Base-by-base conservation (phyloP, 352 stramenopile genomes). In the Plasmopara muralis region DNA sequence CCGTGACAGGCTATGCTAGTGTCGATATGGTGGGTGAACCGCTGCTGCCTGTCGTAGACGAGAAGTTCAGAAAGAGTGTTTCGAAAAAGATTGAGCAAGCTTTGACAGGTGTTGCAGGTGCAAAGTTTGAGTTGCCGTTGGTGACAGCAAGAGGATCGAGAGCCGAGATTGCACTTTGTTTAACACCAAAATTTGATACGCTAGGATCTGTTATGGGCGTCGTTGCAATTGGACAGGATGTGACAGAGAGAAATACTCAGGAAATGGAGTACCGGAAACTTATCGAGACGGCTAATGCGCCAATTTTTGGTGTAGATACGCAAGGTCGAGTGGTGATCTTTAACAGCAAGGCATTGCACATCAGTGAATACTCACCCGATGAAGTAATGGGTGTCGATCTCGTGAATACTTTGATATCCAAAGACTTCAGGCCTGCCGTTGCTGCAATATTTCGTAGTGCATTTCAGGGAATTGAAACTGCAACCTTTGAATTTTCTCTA, bases 261-360 rank as follows among this genome's bases (percentile, higher is more conserved):
- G 75, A 87, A 53, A 77, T 78, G 64, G 77, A 85, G 63, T 85
- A 85, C 60, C 60, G 58, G 4, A 81, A 83, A 25, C 63, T 96
- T 10, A 93, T 96, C 43, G 87, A 96, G 40, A 95, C 75, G 14
- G 85, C 87, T 0, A 95, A 96, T 56, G 79, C 83, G 16, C 83
- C 86, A 7, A 95, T 95, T 48, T 94, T 96, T 47, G 87, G 85
- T 9, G 64, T 85, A 0, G 74, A 85, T 47, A 74, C 63, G 0
- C 35, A 77, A 40, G 70, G 72, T 4, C 48, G 62, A 9, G 57
- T 83, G 8, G 72, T 82, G 30, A 84, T 84, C 48, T 97, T 88
- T 62, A 97, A 97, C 53, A 59, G 87, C 18, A 92, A 89, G 44
- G 85, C 79, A 4, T 56, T 68, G 5, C 77, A 81, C 46, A 73